Evolutionary conservation across 495 filamentous ascomycete species (phyloP), one percentile per base, ranked within the genome.

Genomic region (Entonaema liquescens): DNA sequence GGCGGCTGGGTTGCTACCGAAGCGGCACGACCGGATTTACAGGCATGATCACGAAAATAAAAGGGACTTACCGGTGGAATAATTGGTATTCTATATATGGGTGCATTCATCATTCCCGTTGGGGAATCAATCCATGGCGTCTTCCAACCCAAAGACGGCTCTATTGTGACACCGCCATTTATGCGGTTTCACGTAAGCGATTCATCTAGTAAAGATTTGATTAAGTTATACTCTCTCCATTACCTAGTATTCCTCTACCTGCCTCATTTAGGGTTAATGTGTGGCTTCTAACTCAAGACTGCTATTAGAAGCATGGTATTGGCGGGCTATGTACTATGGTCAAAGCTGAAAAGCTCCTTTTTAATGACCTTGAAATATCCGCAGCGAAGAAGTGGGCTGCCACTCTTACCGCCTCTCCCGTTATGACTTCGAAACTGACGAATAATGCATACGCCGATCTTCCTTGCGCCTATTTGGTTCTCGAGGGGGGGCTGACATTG

Each of bases 1-100:
- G 79, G 81, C 2, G 81, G 79, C 1, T 81, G 76, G 76, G 72
- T 77, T 1, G 79, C 81, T 11, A 75, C 73, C 1, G 64, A 80
- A 67, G 74, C 77, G 6, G 72, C 77, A n/a, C 35, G 63, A 2
- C 74, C 71, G n/a, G 73, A 72, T 9, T 64, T 75, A 1, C 78
- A 81, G 26, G 28, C 8, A 12, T 70, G 73, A 19, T 23, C 26
- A 0, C 72, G 79, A 1, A 56, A 64, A 26, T 44, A 53, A 25
- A 57, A 69, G 8, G 76, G 76, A 12, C 53, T 75, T 12, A 5
- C n/a, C 0, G 79, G 79, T 5, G 79, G 81, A 0, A 56, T 83
- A 12, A 76, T 81, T 53, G 81, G 78, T 0, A 69, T 81, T 0
- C 77, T 83, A 50, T 79, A 73, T 29, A 68, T 76, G 7, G 73